A percentile compares a stretch with the other conserved stretches of the same genome.
Conservation (phyloP, 345 rosid species). For the Nephelium lappaceum region DNA sequence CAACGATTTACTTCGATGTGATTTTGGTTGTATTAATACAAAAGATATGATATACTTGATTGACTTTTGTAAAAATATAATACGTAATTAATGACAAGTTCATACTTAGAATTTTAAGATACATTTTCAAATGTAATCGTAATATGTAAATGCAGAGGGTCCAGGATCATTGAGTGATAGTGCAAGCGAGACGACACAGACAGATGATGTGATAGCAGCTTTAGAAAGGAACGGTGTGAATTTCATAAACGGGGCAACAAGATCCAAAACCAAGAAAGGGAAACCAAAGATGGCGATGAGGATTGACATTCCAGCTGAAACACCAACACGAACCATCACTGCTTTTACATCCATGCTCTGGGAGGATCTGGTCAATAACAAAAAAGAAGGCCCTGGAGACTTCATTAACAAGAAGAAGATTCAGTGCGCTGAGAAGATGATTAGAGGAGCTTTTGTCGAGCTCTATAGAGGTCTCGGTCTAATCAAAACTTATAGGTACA, state of each 20-base stretch:
- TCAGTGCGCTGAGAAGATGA: slow-evolving; percentile 86
- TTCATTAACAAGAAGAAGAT: slow-evolving; percentile 71
- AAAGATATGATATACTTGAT: too few relatives aligned
- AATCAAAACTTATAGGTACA: slow-evolving; percentile 74
- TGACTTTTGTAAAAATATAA: too few relatives aligned
- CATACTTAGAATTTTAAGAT: too few relatives aligned
- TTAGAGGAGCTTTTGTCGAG: slow-evolving; percentile 85
- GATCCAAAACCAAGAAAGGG: slow-evolving; percentile 69
- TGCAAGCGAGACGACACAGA: slow-evolving; percentile 43
- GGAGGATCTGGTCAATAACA: slow-evolving; percentile 86
- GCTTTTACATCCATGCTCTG: slow-evolving; percentile 71
- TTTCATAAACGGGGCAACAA: slow-evolving; percentile 65
- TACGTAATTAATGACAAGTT: too few relatives aligned
- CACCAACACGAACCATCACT: slow-evolving; percentile 58
- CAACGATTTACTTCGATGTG: too few relatives aligned
- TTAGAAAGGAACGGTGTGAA: slow-evolving; percentile 76
- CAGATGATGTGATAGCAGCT: slow-evolving; percentile 70
- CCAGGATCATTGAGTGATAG: slow-evolving; percentile 39
- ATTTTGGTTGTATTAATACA: too few relatives aligned
- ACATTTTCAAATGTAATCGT: too few relatives aligned
- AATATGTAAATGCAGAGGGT: slow-evolving; percentile 36
- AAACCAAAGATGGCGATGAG: slow-evolving; percentile 78
- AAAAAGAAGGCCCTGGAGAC: slow-evolving; percentile 55
- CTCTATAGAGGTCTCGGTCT: slow-evolving; percentile 82
- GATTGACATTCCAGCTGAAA: slow-evolving; percentile 70